Base-by-base conservation (phyloP, 208 protist genomes). In the Vickermania spadyakhi region DNA sequence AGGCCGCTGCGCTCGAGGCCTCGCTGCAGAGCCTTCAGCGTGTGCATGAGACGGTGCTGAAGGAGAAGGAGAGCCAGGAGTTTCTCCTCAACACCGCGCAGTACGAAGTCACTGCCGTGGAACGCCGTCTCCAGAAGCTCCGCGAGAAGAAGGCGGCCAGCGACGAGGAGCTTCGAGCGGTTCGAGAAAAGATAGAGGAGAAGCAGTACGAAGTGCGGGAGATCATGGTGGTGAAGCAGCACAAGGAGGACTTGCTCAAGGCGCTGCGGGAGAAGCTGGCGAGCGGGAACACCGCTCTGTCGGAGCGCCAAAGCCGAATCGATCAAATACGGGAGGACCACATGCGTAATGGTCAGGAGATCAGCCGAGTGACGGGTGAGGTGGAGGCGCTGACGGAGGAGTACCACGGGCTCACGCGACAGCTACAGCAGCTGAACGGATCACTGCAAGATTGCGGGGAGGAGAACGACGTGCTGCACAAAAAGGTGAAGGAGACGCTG, bases 1-100 rank as follows among this genome's bases (percentile, higher is more conserved):
- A 98, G 31, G 79, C 77, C 23, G 79, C 96, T 0, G 91, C 77
- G 21, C 94, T 98, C 65, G 96, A 99, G 73, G 83, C 90, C 31
- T 84, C 93, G 13, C 67, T 99, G 26, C 86, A 96, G 54, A 97
- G 95, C 49, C 80, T 99, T 0, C 52, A 86, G 7, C 77, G 89
- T 28, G 74, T 83, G 2, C 96, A 96, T 63, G 89, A 96, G 62
- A 89, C 92, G 21, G 77, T 98, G 11, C 76, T 89, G 26, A 95
- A 91, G 59, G 94, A 98, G 67, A 69, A 94, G 36, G 96, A 99
- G 54, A 58, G 57, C 14, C 51, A 83, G 31, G 73, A 81, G 62
- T 61, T 80, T 28, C 45, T 79, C 0, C 63, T 84, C 13, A 73
- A 62, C 55, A 66, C 70, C 11, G 72, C 77, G 4, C 58, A 91